These are phyloP conservation scores for Aspergillus udagawae DNA, from an alignment of 2,329 filamentous ascomycete species.

Conservation along the genomic window DNA sequence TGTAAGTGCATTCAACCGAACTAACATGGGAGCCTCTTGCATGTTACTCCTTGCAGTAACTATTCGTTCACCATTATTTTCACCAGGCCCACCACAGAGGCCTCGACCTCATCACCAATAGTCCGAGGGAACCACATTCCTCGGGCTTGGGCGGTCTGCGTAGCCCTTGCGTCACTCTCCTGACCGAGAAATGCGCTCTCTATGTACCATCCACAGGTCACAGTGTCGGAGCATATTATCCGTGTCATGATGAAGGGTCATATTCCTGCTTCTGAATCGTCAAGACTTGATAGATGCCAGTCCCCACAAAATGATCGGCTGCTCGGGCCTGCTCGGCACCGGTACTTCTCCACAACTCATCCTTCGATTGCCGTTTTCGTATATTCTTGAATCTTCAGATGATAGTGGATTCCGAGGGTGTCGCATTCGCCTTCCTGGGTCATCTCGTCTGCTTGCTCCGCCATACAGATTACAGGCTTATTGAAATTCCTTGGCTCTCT, in stretches of 20 bases:
- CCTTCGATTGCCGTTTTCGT: slow-evolving; percentile 3
- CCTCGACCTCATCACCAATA: background rate
- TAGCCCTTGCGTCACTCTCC: slow-evolving; percentile 4
- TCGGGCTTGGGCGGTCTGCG: background rate
- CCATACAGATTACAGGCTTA: background rate
- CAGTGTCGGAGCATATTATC: background rate
- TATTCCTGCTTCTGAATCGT: background rate
- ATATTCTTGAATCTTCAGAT: background rate
- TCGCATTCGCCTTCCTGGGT: background rate
- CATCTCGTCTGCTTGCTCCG: background rate
- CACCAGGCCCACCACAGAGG: background rate
- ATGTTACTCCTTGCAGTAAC: background rate
- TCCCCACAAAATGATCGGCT: background rate
- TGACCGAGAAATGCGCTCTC: background rate
- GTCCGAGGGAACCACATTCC: background rate
- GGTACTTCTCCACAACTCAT: background rate
- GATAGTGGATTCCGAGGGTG: background rate
- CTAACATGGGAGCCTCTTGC: background rate
- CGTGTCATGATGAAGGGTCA: background rate
- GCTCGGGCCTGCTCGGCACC: background rate
- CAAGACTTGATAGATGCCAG: background rate
- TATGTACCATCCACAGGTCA: background rate
- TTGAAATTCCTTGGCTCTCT: background rate
- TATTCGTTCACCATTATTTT: background rate
- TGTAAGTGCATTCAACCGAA: background rate